These are phyloP conservation scores for Fusarium dimerum DNA, from an alignment of 2,329 filamentous ascomycete genomes.

Conservation along the genomic window DNA sequence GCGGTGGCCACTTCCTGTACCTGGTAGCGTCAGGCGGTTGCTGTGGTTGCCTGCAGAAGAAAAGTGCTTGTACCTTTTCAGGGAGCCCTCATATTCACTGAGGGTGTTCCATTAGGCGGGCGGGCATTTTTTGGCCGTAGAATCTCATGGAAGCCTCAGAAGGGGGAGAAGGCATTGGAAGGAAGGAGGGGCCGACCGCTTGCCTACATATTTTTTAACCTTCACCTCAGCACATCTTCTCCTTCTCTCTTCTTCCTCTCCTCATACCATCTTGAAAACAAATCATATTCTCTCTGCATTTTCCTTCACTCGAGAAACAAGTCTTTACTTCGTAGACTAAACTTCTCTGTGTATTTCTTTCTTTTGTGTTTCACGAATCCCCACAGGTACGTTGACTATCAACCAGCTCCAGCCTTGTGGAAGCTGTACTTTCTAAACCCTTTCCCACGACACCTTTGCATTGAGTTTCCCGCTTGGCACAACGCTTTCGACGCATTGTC, in stretches of 20 bases:
- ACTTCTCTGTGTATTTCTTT: slow-evolving; percentile 22
- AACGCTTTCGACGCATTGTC: neutral
- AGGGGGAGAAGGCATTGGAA: slow-evolving; percentile 30
- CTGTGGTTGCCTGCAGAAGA: slow-evolving; percentile 9
- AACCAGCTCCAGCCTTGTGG: slow-evolving; percentile 1
- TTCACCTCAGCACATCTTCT: slow-evolving; percentile 24
- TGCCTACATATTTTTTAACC: slow-evolving; percentile 38
- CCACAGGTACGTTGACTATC: slow-evolving; percentile 24
- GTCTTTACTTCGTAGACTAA: slow-evolving; percentile 26
- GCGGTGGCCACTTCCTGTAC: slow-evolving; percentile 18
- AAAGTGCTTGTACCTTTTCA: no score
- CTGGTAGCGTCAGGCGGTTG: slow-evolving; percentile 14
- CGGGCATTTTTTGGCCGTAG: slow-evolving; percentile 35
- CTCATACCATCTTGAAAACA: slow-evolving; percentile 21
- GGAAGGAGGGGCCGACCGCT: slow-evolving; percentile 29
- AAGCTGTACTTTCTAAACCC: no score
- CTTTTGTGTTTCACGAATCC: slow-evolving; percentile 24
- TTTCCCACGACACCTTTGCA: neutral
- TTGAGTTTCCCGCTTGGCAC: neutral
- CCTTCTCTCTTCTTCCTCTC: slow-evolving; percentile 23
- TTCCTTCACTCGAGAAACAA: slow-evolving; percentile 25
- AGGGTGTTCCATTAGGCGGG: slow-evolving; percentile 19
- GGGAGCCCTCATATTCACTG: neutral
- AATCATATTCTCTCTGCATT: slow-evolving; percentile 10
- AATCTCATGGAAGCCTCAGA: slow-evolving; percentile 49